phyloP scores from a whole-genome alignment of 495 filamentous ascomycete genomes.

The Aspergillus diversus region DNA sequence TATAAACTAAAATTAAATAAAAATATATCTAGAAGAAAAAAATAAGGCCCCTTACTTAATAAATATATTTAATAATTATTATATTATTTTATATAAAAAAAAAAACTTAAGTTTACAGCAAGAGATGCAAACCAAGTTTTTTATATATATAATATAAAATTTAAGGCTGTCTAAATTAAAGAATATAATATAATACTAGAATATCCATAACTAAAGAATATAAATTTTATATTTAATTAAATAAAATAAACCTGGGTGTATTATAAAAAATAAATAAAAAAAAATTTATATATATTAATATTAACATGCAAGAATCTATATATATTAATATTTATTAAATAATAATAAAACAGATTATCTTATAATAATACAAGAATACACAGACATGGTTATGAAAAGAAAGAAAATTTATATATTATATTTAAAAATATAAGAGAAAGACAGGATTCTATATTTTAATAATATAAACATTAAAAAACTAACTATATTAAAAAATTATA shows the following conservation, averaged over 20 bases:
- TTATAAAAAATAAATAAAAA: background rate
- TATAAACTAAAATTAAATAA: conserved; percentile 14
- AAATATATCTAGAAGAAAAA: conserved; percentile 9
- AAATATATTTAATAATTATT: background rate
- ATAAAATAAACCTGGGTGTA: background rate
- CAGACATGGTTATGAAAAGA: background rate
- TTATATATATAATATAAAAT: background rate
- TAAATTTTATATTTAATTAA: conserved; percentile 3
- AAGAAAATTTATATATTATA: conserved; percentile 5
- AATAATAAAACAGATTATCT: background rate
- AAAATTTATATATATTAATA: conserved; percentile 3
- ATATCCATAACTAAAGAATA: background rate
- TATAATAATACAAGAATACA: background rate
- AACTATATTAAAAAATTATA: conserved; percentile 1
- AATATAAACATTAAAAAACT: background rate
- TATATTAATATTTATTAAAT: background rate
- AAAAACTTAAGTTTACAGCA: too few species aligned
- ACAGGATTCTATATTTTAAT: conserved; percentile 10
- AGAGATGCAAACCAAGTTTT: background rate
- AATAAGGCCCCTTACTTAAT: background rate
- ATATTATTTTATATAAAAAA: too few species aligned
- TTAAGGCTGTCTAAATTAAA: background rate
- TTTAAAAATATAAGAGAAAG: conserved; percentile 5
- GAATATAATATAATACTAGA: conserved; percentile 4
- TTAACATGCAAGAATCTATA: conserved; percentile 4